These are phyloP conservation scores for Penicillium bialowiezense DNA, from an alignment of 495 filamentous ascomycete genomes.

Conservation along the genomic window DNA sequence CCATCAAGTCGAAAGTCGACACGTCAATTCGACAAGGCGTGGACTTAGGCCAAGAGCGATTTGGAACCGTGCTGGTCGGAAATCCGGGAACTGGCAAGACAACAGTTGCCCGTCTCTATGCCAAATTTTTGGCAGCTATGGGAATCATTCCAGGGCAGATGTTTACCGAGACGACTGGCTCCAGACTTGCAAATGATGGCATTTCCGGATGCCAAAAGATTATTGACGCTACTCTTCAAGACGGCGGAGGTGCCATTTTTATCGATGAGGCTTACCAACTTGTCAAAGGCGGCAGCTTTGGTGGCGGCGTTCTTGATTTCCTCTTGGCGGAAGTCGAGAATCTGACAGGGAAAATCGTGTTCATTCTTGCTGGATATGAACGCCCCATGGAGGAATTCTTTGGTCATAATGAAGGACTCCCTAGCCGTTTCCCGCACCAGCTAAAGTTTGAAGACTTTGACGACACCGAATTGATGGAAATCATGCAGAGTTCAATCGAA, in stretches of 20 bases:
- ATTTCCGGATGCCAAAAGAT: constrained; percentile 54
- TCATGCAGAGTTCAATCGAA: constrained; percentile 47
- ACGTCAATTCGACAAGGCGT: constrained; percentile 53
- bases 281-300: constrained; percentile 30
- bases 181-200: constrained; percentile 62
- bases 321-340: constrained; percentile 76
- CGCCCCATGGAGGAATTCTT: constrained; percentile 80
- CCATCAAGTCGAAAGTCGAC: constrained; percentile 68
- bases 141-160: constrained; percentile 50
- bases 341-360: constrained; percentile 67
- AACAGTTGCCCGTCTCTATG: constrained; percentile 76
- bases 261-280: constrained; percentile 81
- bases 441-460: constrained; percentile 69
- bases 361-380: constrained; percentile 75
- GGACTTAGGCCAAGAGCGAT: constrained; percentile 56
- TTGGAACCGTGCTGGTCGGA: constrained; percentile 63
- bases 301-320: constrained; percentile 68
- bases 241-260: constrained; percentile 64
- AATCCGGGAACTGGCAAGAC: constrained; percentile 88
- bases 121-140: constrained; percentile 60
- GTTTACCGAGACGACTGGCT: constrained; percentile 69
- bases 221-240: constrained; percentile 52
- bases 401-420: constrained; percentile 70
- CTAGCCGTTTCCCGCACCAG: constrained; percentile 65
- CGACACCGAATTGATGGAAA: constrained; percentile 60